phyloP scores from a whole-genome alignment of 768 basidiomycete species.

The Pleurotus cornucopiae region DNA sequence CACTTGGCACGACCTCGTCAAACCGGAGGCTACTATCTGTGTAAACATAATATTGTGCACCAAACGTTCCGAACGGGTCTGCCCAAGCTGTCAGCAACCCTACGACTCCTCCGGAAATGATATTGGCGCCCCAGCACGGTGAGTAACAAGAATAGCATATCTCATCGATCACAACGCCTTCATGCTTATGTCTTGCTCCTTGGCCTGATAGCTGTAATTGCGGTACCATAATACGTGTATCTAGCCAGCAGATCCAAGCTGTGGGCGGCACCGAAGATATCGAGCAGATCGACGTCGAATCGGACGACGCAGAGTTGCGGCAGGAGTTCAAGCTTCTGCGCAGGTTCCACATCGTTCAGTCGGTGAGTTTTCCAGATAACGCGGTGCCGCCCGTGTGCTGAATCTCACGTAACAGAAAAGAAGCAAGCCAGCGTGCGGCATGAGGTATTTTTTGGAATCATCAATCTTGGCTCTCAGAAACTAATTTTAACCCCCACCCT shows the following conservation, averaged over 20 bases:
- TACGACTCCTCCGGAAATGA: background rate
- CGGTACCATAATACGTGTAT: background rate
- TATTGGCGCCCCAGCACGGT: background rate
- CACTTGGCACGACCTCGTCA: background rate
- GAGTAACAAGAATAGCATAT: background rate
- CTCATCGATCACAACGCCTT: no score
- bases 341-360: background rate
- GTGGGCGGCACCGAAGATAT: background rate
- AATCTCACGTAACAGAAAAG: no score
- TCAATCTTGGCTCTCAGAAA: no score
- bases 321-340: conserved; percentile 1
- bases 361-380: background rate
- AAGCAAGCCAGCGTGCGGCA: no score
- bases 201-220: background rate
- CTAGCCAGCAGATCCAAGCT: background rate
- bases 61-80: background rate
- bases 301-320: background rate
- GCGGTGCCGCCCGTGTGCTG: no score
- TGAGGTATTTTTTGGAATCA: no score
- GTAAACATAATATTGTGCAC: background rate
- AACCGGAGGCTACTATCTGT: background rate
- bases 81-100: background rate
- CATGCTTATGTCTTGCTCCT: background rate
- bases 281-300: background rate
- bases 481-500: no score